A percentile compares a stretch with the other conserved stretches of the same genome.
phyloP scores from a whole-genome alignment of 495 filamentous ascomycete genomes.

The Clavariopsis aquatica region DNA sequence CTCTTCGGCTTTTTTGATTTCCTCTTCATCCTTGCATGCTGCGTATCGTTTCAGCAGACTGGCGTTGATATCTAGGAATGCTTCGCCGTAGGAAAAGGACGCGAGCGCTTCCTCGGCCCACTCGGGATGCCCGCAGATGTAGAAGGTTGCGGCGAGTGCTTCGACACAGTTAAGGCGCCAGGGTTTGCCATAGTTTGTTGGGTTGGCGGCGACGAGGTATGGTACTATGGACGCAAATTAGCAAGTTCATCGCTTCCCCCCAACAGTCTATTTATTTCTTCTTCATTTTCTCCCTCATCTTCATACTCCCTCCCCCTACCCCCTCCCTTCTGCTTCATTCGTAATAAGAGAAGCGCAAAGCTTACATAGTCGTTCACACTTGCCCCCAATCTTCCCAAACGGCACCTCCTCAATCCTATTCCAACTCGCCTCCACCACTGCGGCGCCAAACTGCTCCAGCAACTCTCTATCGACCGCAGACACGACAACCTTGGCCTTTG shows the following conservation, averaged over 20 bases:
- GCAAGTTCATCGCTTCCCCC: too few species aligned
- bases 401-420: conserved; percentile 88
- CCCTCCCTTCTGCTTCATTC: too few species aligned
- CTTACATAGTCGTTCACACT: conserved; percentile 77
- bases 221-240: conserved; percentile 81
- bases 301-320: too few species aligned
- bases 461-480: conserved; percentile 78
- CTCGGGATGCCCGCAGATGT: conserved; percentile 84
- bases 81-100: conserved; percentile 82
- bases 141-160: conserved; percentile 87
- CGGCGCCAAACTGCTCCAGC: conserved; percentile 84
- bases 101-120: conserved; percentile 83
- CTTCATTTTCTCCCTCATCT: too few species aligned
- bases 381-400: conserved; percentile 89
- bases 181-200: conserved; percentile 94
- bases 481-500: conserved; percentile 82
- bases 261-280: too few species aligned
- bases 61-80: conserved; percentile 86
- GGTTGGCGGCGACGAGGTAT: conserved; percentile 94
- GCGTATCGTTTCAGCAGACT: conserved; percentile 82
- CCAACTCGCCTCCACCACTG: conserved; percentile 98
- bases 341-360: neutral
- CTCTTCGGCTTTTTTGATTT: conserved; percentile 81
- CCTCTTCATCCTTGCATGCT: conserved; percentile 77
- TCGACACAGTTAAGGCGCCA: conserved; percentile 95